Conservation (phyloP, 2,329 filamentous ascomycete species). For the Metarhizium brunneum region DNA sequence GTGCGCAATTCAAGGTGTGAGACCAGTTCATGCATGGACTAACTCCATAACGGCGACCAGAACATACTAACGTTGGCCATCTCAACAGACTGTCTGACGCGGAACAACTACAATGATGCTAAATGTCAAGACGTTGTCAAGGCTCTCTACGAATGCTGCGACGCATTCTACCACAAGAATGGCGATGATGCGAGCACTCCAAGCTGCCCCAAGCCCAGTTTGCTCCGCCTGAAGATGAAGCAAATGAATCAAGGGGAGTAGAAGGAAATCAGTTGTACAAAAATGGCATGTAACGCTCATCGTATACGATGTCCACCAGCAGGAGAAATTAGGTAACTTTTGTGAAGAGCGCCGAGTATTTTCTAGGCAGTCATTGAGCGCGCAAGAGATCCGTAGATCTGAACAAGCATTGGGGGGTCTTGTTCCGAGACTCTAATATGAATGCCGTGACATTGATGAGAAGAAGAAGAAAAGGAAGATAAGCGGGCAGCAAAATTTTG, state of each 20-base stretch:
- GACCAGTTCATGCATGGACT: not conserved
- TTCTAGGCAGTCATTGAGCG: conserved; percentile 98
- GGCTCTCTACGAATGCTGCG: conserved; percentile 88
- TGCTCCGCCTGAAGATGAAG: conserved; percentile 78
- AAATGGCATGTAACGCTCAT: conserved; percentile 36
- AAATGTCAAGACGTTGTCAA: conserved; percentile 73
- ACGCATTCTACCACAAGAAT: conserved; percentile 72
- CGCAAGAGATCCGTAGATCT: conserved; percentile 81
- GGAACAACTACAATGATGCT: conserved; percentile 75
- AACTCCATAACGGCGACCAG: not conserved
- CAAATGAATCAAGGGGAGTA: conserved; percentile 45
- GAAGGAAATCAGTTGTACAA: not conserved
- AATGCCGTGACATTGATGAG: conserved; percentile 73
- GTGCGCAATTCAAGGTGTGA: conserved; percentile 82
- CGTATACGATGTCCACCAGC: conserved; percentile 33
- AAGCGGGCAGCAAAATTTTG: conserved; percentile 15
- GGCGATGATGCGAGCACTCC: conserved; percentile 68
- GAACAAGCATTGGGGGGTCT: conserved; percentile 87
- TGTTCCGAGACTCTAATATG: conserved; percentile 99
- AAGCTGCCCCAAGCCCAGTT: conserved; percentile 75
- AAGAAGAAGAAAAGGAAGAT: conserved; percentile 34
- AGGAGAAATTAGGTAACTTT: conserved; percentile 54
- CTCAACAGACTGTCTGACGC: conserved; percentile 70
- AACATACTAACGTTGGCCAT: not conserved
- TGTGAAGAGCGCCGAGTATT: conserved; percentile 60